Conservation (phyloP, 495 filamentous ascomycete species). For the Pseudevernia furfuracea region DNA sequence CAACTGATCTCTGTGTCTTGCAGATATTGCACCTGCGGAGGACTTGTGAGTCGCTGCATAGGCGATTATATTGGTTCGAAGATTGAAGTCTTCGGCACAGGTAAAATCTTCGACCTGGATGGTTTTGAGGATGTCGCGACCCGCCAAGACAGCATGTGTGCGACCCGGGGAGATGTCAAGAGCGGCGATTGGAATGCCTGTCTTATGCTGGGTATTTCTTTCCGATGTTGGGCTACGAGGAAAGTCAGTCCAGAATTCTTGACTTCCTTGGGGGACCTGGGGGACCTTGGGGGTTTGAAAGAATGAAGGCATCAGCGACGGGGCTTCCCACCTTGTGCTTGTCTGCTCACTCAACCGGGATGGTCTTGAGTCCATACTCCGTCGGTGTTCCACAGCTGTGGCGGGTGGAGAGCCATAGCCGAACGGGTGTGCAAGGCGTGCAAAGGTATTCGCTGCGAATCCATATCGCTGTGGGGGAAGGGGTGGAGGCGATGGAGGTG, state of each 20-base stretch:
- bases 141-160: slow-evolving; percentile 70
- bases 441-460: slow-evolving; percentile 45
- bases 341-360: slow-evolving; percentile 16
- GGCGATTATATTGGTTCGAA: slow-evolving; percentile 66
- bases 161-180: slow-evolving; percentile 72
- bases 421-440: slow-evolving; percentile 52
- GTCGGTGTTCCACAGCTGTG: slow-evolving; percentile 37
- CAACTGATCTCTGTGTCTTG: slow-evolving; percentile 60
- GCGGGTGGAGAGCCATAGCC: slow-evolving; percentile 49
- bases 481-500: slow-evolving; percentile 46
- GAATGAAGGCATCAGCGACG: slow-evolving; percentile 1
- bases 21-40: slow-evolving; percentile 41
- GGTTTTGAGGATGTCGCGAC: slow-evolving; percentile 78
- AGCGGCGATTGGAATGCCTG: slow-evolving; percentile 62
- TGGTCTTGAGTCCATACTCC: slow-evolving; percentile 9
- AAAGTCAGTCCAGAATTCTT: slow-evolving; percentile 5
- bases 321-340: slow-evolving; percentile 20
- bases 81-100: slow-evolving; percentile 69
- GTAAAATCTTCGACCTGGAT: slow-evolving; percentile 61
- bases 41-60: slow-evolving; percentile 56
- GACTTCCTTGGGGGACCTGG: slow-evolving; percentile 7
- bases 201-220: slow-evolving; percentile 58
- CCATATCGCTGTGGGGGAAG: slow-evolving; percentile 44
- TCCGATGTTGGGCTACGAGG: slow-evolving; percentile 54
- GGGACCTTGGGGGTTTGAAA: slow-evolving; percentile 5